Evolutionary conservation across 441 rosid genomes (phyloP).

Genomic region (Mallotus japonicus): DNA sequence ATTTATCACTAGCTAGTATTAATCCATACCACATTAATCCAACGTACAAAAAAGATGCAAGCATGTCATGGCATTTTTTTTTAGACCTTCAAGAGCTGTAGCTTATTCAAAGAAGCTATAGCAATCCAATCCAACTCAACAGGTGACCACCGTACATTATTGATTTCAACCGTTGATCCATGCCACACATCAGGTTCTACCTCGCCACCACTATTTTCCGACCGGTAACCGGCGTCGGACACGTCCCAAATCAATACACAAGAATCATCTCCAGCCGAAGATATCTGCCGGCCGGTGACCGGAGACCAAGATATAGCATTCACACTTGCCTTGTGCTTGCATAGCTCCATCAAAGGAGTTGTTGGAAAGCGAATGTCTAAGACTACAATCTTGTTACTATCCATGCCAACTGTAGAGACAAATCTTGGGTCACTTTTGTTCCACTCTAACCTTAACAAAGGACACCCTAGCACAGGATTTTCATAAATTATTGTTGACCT

Average conservation of each 20-base stretch:
- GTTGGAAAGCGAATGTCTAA: conserved; percentile 59
- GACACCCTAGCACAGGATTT: conserved; percentile 34
- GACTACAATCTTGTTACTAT: conserved; percentile 48
- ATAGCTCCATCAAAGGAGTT: conserved; percentile 39
- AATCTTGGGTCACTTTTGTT: conserved; percentile 54
- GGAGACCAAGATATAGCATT: conserved; percentile 55
- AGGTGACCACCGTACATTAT: conserved; percentile 50
- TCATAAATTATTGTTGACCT: conserved; percentile 59
- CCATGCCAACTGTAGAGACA: conserved; percentile 49
- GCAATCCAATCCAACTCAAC: conserved; percentile 49
- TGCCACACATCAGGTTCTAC: conserved; percentile 49
- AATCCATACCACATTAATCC: too few relatives aligned
- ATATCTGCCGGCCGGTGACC: conserved; percentile 34
- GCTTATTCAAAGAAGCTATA: conserved; percentile 31
- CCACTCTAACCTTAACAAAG: conserved; percentile 55
- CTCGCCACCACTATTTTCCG: conserved; percentile 1
- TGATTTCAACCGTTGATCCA: conserved; percentile 42
- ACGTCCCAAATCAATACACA: conserved; percentile 52
- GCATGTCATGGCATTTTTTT: background rate
- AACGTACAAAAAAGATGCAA: background rate
- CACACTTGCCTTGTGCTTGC: conserved; percentile 42
- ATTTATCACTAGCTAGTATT: too few relatives aligned
- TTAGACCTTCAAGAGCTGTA: conserved; percentile 47
- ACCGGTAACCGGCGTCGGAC: conserved; percentile 6
- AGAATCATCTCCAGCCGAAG: conserved; percentile 55